Evolutionary conservation across 768 basidiomycete species (phyloP).

Genomic region (Cytidiella melzeri): DNA sequence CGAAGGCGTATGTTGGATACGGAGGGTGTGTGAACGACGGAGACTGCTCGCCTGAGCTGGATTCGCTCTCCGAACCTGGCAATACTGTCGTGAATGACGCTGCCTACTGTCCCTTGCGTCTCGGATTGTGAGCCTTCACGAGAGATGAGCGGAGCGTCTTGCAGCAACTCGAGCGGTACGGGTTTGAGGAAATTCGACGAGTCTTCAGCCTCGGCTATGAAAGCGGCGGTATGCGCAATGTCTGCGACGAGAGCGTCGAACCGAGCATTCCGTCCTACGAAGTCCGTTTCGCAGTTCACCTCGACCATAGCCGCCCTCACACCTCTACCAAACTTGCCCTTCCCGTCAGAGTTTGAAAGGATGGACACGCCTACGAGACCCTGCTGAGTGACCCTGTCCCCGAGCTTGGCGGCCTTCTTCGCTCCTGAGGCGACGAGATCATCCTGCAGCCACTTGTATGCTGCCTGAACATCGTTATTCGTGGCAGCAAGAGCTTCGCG

Average conservation of each 20-base stretch:
- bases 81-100: slow-evolving; percentile 62
- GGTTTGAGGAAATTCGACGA: slow-evolving; percentile 35
- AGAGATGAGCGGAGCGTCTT: slow-evolving; percentile 65
- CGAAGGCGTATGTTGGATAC: slow-evolving; percentile 37
- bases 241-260: slow-evolving; percentile 73
- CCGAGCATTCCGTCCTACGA: slow-evolving; percentile 81
- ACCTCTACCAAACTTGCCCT: slow-evolving; percentile 27
- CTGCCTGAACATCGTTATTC: slow-evolving; percentile 66
- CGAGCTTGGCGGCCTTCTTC: slow-evolving; percentile 79
- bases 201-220: slow-evolving; percentile 48
- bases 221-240: slow-evolving; percentile 81
- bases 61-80: slow-evolving; percentile 80
- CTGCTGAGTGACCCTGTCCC: slow-evolving; percentile 65
- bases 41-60: slow-evolving; percentile 52
- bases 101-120: slow-evolving; percentile 44
- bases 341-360: slow-evolving; percentile 48
- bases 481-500: slow-evolving; percentile 76
- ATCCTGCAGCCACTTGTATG: slow-evolving; percentile 75
- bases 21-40: slow-evolving; percentile 33
- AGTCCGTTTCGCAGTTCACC: slow-evolving; percentile 95
- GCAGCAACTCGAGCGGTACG: slow-evolving; percentile 45
- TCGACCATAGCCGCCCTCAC: slow-evolving; percentile 85
- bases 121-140: slow-evolving; percentile 25
- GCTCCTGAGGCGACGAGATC: slow-evolving; percentile 68
- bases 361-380: slow-evolving; percentile 77